Evolutionary conservation across 345 rosid genomes (phyloP).

Genomic region (Chamaenerion angustifolium): DNA sequence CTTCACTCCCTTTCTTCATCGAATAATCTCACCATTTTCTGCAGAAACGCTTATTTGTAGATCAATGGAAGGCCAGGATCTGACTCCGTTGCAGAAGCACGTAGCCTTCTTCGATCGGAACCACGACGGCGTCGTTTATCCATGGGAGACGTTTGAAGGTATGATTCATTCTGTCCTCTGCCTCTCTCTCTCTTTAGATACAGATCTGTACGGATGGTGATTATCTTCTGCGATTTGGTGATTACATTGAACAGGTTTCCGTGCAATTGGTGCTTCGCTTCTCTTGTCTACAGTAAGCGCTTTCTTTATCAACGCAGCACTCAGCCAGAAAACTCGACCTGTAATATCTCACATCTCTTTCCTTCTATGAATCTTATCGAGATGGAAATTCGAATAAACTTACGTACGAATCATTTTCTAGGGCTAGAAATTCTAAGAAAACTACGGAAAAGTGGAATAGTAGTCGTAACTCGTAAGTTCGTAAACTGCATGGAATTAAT

Average conservation of each 20-base stretch:
- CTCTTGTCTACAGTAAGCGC: constrained; percentile 18
- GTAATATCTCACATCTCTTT: constrained; percentile 15
- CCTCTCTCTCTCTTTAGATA: not conserved
- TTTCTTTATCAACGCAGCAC: constrained; percentile 28
- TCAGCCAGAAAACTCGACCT: constrained; percentile 50
- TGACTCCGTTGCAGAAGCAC: constrained; percentile 45
- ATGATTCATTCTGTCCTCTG: not conserved
- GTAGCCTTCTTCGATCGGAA: constrained; percentile 76
- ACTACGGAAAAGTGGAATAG: no score
- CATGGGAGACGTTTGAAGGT: constrained; percentile 75
- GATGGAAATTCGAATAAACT: no score
- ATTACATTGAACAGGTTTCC: constrained; percentile 23
- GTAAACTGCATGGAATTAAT: no score
- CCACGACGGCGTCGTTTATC: constrained; percentile 67
- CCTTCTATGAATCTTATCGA: no score
- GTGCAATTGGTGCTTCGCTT: constrained; percentile 42
- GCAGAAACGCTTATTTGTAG: no score
- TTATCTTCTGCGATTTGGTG: no score
- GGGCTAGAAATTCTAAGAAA: no score
- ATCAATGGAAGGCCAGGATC: not conserved
- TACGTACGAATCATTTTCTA: no score
- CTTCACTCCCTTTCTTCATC: no score
- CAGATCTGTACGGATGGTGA: not conserved
- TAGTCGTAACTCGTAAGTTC: no score
- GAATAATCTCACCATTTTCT: no score